phyloP scores from a whole-genome alignment of 441 rosid genomes.

The Erodium texanum region DNA sequence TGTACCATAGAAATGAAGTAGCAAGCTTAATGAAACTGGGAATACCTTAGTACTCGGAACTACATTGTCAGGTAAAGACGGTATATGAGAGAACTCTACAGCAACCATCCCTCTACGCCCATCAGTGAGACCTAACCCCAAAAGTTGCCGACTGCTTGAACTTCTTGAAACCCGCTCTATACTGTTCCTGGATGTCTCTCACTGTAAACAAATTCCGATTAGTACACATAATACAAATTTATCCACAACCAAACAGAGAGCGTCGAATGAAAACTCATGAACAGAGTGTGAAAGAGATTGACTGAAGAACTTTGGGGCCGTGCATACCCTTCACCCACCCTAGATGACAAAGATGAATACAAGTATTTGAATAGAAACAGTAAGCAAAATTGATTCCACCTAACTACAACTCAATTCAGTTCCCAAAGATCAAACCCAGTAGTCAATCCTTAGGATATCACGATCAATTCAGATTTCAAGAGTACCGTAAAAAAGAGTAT shows the following conservation, averaged over 20 bases:
- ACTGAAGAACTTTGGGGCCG: slow-evolving; percentile 85
- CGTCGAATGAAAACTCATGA: not conserved
- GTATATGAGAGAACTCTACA: slow-evolving; percentile 55
- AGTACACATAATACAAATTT: not conserved
- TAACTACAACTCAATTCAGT: no score
- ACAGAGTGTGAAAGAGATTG: not conserved
- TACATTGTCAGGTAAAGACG: slow-evolving; percentile 44
- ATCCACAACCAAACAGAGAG: not conserved
- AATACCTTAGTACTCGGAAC: slow-evolving; percentile 86
- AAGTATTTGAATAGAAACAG: no score
- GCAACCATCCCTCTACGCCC: slow-evolving; percentile 62
- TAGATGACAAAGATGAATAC: no score
- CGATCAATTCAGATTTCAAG: no score
- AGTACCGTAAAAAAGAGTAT: no score
- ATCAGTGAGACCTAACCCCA: slow-evolving; percentile 53
- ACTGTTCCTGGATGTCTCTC: slow-evolving; percentile 63
- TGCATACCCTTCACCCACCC: no score
- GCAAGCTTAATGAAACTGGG: not conserved
- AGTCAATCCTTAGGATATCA: no score
- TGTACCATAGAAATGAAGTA: not conserved
- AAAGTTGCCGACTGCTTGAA: slow-evolving; percentile 40
- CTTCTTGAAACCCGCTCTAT: slow-evolving; percentile 42
- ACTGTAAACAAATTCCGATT: slow-evolving; percentile 18
- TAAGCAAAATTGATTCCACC: no score
- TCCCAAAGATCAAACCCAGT: no score